A percentile compares a stretch with the other conserved stretches of the same genome.
These are phyloP conservation scores for Globisporangium apiculatum DNA, from an alignment of 352 stramenopile genomes.

Conservation along the genomic window DNA sequence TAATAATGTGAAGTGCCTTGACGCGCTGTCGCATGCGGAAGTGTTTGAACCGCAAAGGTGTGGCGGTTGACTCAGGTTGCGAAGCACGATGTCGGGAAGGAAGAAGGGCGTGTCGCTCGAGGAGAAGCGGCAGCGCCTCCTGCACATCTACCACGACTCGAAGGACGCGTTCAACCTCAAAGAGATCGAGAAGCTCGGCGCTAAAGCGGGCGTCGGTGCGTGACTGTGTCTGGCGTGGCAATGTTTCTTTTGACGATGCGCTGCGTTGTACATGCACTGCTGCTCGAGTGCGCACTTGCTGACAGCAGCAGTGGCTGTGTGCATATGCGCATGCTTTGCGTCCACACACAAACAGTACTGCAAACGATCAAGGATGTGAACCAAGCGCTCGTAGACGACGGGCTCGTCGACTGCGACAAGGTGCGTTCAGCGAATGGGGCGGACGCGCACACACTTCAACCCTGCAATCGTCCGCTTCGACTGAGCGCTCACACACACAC, in stretches of 20 bases:
- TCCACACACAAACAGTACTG: constrained; percentile 33
- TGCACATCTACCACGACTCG: constrained; percentile 81
- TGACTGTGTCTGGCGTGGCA: background rate
- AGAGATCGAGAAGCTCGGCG: constrained; percentile 80
- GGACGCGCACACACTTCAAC: too few species aligned
- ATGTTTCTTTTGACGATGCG: background rate
- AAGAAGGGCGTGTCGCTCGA: constrained; percentile 79
- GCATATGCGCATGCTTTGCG: background rate
- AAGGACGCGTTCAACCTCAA: constrained; percentile 86
- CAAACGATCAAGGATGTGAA: constrained; percentile 88
- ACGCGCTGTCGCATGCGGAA: too few species aligned
- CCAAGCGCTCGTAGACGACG: constrained; percentile 78
- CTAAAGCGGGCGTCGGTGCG: constrained; percentile 76
- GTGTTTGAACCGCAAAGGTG: too few species aligned
- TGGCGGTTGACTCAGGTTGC: too few species aligned
- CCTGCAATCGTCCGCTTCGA: background rate
- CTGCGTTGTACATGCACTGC: background rate
- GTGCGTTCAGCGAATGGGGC: constrained; percentile 9
- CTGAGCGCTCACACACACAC: background rate
- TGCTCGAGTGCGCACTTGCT: background rate
- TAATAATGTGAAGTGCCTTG: too few species aligned
- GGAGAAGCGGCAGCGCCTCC: constrained; percentile 80
- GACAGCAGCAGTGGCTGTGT: background rate
- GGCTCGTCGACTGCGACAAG: constrained; percentile 79
- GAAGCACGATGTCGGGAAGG: constrained; percentile 15